phyloP scores from a whole-genome alignment of 139 green algal genomes.

The Trebouxia sp. region DNA sequence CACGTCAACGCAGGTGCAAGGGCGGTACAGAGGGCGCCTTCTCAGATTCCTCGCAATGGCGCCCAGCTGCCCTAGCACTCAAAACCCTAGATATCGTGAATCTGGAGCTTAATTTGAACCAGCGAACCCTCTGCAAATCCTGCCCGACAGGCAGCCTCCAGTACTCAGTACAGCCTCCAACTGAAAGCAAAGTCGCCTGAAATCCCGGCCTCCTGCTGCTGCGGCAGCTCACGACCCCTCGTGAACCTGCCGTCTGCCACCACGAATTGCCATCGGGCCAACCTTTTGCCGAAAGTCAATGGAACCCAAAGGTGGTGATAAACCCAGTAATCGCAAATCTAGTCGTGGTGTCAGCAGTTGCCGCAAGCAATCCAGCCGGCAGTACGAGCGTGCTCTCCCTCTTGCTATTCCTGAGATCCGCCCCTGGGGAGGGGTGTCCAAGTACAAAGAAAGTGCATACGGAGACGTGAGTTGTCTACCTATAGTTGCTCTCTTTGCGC shows the following conservation, averaged over 20 bases:
- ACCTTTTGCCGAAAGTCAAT: slow-evolving; percentile 28
- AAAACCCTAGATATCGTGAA: slow-evolving; percentile 11
- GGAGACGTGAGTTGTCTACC: slow-evolving; percentile 35
- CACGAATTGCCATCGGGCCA: slow-evolving; percentile 28
- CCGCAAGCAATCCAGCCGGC: neutral
- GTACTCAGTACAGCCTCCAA: slow-evolving; percentile 6
- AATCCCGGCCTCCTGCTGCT: neutral
- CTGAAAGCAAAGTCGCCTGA: neutral
- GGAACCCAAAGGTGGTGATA: slow-evolving; percentile 28
- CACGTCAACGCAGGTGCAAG: no score
- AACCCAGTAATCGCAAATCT: slow-evolving; percentile 22
- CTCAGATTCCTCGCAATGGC: neutral
- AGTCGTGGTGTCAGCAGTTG: slow-evolving; percentile 25
- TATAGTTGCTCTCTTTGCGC: neutral
- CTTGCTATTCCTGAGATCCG: slow-evolving; percentile 35
- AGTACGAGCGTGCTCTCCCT: slow-evolving; percentile 20
- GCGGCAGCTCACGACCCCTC: neutral
- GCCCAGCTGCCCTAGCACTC: neutral
- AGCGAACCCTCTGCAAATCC: neutral
- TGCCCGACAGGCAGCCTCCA: neutral
- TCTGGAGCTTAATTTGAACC: neutral
- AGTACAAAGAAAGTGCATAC: slow-evolving; percentile 39
- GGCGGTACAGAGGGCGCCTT: neutral
- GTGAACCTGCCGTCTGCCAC: slow-evolving; percentile 6
- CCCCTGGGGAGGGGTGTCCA: slow-evolving; percentile 37